phyloP scores from a whole-genome alignment of 2,329 filamentous ascomycete genomes.

The Xylariomycetidae sp. region DNA sequence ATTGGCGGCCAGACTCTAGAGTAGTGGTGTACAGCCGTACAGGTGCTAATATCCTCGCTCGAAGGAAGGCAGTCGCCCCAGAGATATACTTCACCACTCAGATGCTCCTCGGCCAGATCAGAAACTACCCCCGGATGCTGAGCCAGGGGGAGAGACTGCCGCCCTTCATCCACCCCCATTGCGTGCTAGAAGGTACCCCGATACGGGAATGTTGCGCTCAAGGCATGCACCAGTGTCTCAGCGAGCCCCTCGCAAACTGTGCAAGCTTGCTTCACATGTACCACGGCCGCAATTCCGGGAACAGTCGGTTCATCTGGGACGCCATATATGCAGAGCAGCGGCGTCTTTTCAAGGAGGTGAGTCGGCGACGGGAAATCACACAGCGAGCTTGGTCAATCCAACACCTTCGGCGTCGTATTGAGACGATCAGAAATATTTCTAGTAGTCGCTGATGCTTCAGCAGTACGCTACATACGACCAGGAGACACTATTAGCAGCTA shows the following conservation, averaged over 20 bases:
- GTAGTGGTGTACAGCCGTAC: conserved; percentile 1
- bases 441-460: not conserved
- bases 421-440: conserved; percentile 4
- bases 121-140: conserved; percentile 19
- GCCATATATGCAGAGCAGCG: conserved; percentile 18
- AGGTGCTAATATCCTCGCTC: conserved; percentile 2
- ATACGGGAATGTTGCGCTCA: conserved; percentile 9
- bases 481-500: conserved; percentile 6
- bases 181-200: conserved; percentile 10
- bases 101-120: conserved; percentile 18
- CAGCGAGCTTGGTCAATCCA: too few relatives aligned
- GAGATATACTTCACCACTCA: conserved; percentile 15
- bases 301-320: conserved; percentile 18
- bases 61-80: conserved; percentile 3
- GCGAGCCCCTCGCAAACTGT: conserved; percentile 21
- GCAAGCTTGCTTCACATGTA: conserved; percentile 18
- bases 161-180: conserved; percentile 24
- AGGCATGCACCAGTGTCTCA: conserved; percentile 21
- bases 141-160: conserved; percentile 16
- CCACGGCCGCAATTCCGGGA: conserved; percentile 14
- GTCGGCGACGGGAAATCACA: conserved; percentile 2
- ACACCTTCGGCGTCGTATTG: conserved; percentile 5
- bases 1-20: too few relatives aligned
- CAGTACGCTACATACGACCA: conserved; percentile 2
- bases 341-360: conserved; percentile 13